phyloP scores from a whole-genome alignment of 768 basidiomycete species.

The Mycena chlorophos region DNA sequence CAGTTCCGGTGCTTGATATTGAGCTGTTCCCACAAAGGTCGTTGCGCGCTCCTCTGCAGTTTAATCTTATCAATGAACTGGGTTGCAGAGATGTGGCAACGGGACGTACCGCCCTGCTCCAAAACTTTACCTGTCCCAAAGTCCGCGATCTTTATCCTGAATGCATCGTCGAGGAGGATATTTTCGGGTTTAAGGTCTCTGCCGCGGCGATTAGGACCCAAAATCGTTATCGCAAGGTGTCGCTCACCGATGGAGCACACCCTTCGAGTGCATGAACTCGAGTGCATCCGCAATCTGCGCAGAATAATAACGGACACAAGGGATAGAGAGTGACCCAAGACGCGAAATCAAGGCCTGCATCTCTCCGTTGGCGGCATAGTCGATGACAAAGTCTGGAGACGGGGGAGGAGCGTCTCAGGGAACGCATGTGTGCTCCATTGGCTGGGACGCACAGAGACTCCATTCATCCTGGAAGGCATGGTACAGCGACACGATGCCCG shows the following conservation, averaged over 20 bases:
- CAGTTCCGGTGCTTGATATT: constrained; percentile 88
- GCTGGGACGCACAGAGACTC: constrained; percentile 68
- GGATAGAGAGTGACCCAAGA: constrained; percentile 82
- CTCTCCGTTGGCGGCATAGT: constrained; percentile 76
- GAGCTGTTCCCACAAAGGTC: constrained; percentile 72
- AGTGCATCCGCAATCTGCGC: constrained; percentile 90
- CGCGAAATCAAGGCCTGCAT: constrained; percentile 69
- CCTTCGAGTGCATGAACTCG: constrained; percentile 86
- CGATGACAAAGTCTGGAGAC: constrained; percentile 70
- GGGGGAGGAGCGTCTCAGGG: too few relatives aligned
- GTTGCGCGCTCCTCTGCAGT: constrained; percentile 24
- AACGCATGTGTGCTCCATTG: background rate
- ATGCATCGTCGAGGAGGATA: constrained; percentile 81
- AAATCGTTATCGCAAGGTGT: constrained; percentile 6
- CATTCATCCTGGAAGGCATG: constrained; percentile 86
- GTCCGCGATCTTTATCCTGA: constrained; percentile 92
- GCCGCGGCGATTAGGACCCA: constrained; percentile 7
- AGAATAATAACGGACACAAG: constrained; percentile 79
- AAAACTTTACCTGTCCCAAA: constrained; percentile 90
- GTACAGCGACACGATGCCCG: constrained; percentile 73
- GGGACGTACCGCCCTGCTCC: constrained; percentile 51
- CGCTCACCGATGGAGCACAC: constrained; percentile 79
- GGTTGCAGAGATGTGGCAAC: too few relatives aligned
- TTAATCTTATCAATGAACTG: background rate
- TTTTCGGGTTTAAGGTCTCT: constrained; percentile 87